These are phyloP conservation scores for Daldinia concentrica DNA, from an alignment of 495 filamentous ascomycete species.

Conservation along the genomic window DNA sequence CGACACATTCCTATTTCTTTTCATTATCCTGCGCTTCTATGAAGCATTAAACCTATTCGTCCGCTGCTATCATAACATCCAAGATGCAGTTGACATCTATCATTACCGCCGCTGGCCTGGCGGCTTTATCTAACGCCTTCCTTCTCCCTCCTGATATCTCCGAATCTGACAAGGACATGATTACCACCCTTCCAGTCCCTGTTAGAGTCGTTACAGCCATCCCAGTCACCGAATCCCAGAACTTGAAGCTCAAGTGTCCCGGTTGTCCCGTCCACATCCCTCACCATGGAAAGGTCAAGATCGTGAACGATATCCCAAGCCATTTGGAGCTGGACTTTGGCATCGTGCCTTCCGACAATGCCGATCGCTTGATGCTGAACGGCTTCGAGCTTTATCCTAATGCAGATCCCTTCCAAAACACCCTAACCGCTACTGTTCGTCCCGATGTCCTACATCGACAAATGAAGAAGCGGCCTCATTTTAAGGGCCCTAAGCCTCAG, in stretches of 20 bases:
- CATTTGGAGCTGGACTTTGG: slow-evolving; percentile 54
- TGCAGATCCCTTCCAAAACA: slow-evolving; percentile 42
- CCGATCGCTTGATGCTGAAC: slow-evolving; percentile 55
- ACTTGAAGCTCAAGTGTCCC: slow-evolving; percentile 54
- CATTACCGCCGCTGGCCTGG: slow-evolving; percentile 46
- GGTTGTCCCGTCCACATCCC: slow-evolving; percentile 51
- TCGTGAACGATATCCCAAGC: slow-evolving; percentile 46
- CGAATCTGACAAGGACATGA: slow-evolving; percentile 33
- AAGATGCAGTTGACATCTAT: slow-evolving; percentile 45
- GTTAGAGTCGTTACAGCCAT: slow-evolving; percentile 24
- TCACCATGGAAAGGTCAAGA: slow-evolving; percentile 34
- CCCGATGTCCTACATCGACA: slow-evolving; percentile 29
- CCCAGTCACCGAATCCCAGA: slow-evolving; percentile 26
- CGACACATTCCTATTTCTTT: slow-evolving; percentile 10
- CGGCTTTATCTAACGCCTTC: slow-evolving; percentile 45
- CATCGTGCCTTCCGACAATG: slow-evolving; percentile 45
- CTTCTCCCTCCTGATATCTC: slow-evolving; percentile 44
- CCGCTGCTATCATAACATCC: slow-evolving; percentile 3
- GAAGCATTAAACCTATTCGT: slow-evolving; percentile 35
- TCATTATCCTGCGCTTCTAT: slow-evolving; percentile 33
- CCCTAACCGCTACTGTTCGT: slow-evolving; percentile 43
- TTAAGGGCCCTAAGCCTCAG: slow-evolving; percentile 36
- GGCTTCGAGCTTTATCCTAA: slow-evolving; percentile 56
- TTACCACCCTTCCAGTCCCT: slow-evolving; percentile 45
- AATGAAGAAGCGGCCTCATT: slow-evolving; percentile 28